phyloP scores from a whole-genome alignment of 1,284 basidiomycete species.

The Leccinum insolens region DNA sequence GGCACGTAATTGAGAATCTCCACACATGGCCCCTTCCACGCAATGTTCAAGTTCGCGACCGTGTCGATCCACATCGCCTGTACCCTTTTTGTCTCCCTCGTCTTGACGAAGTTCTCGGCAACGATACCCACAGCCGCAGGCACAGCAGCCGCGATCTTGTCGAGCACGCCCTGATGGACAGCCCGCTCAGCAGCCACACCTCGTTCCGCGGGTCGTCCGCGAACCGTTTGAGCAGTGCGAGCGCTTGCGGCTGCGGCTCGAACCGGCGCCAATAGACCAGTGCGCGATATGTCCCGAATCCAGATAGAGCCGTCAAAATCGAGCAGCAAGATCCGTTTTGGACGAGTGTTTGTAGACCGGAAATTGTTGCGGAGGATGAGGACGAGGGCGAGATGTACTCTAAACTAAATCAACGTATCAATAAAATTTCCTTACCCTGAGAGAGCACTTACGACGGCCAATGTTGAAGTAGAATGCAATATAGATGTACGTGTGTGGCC shows the following conservation, averaged over 20 bases:
- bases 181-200: slow-evolving; percentile 83
- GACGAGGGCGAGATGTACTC: too few relatives aligned
- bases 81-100: slow-evolving; percentile 35
- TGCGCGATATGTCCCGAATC: slow-evolving; percentile 54
- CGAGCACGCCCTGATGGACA: slow-evolving; percentile 66
- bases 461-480: too few relatives aligned
- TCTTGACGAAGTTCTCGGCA: slow-evolving; percentile 85
- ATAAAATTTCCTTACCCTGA: too few relatives aligned
- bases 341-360: slow-evolving; percentile 56
- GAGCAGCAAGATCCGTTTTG: slow-evolving; percentile 68
- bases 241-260: slow-evolving; percentile 54
- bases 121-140: slow-evolving; percentile 74
- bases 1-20: too few relatives aligned
- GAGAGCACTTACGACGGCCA: too few relatives aligned
- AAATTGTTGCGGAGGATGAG: too few relatives aligned
- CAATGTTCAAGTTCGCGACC: too few relatives aligned
- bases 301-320: slow-evolving; percentile 84
- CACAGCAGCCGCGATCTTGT: slow-evolving; percentile 59
- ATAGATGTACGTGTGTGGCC: too few relatives aligned
- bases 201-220: slow-evolving; percentile 70
- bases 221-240: slow-evolving; percentile 63
- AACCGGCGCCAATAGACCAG: slow-evolving; percentile 46
- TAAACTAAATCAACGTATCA: too few relatives aligned
- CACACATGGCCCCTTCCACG: too few relatives aligned
- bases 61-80: too few relatives aligned